Evolutionary conservation across 139 green algal genomes (phyloP).

Genomic region (Chlorella sp.): DNA sequence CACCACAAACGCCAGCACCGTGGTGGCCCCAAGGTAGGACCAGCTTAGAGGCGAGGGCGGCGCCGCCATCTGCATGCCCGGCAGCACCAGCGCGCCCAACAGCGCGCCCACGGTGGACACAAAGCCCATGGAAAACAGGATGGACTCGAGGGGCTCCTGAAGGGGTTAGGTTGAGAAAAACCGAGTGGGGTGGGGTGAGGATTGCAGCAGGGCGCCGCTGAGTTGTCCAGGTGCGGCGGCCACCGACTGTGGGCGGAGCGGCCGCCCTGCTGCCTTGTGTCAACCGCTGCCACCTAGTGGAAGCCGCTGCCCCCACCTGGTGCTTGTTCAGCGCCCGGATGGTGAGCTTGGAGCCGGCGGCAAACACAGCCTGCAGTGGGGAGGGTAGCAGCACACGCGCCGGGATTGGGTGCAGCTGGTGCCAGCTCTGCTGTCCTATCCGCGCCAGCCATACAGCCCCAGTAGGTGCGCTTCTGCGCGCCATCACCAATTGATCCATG

Average conservation of each 20-base stretch:
- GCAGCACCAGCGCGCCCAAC: not conserved
- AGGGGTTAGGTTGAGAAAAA: not conserved
- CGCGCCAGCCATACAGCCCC: no score
- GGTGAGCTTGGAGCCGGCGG: conserved; percentile 11
- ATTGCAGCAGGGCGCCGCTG: not conserved
- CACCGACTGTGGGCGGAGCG: no score
- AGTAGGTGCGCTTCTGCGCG: no score
- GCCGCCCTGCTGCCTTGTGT: no score
- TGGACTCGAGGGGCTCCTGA: not conserved
- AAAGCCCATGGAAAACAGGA: conserved; percentile 7
- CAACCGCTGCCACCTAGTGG: no score
- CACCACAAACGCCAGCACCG: not conserved
- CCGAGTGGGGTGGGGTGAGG: not conserved
- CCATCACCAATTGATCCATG: no score
- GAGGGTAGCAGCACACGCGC: not conserved
- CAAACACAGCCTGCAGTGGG: not conserved
- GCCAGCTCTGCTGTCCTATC: no score
- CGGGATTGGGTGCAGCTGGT: no score
- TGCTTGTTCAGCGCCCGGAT: conserved; percentile 2
- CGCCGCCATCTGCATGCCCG: not conserved
- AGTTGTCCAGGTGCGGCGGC: no score
- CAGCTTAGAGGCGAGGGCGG: not conserved
- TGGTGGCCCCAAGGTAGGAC: not conserved
- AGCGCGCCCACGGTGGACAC: not conserved
- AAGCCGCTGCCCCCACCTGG: not conserved